Percentiles rank a stretch among this genome's conserved stretches.
These are phyloP conservation scores for Austroboletus rostrupii DNA, from an alignment of 1,284 basidiomycete genomes.

Conservation along the genomic window DNA sequence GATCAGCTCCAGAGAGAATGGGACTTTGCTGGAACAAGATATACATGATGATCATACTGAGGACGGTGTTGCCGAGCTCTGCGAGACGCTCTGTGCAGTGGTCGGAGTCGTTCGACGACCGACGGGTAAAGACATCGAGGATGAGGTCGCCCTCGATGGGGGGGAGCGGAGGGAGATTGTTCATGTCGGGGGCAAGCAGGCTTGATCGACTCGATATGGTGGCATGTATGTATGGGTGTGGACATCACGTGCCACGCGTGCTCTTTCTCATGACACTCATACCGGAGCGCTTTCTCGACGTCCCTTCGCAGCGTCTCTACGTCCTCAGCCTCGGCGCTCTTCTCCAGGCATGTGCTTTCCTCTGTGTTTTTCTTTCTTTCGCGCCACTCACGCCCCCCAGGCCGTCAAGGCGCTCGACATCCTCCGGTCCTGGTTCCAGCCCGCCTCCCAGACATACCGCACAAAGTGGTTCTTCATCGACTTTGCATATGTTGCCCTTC, in stretches of 20 bases:
- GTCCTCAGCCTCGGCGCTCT: constrained; percentile 51
- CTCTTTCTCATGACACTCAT: constrained; percentile 37
- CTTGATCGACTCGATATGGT: constrained; percentile 5
- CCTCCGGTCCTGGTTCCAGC: constrained; percentile 39
- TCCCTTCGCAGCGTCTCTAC: constrained; percentile 57
- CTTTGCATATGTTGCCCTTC: constrained; percentile 53
- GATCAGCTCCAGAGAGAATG: constrained; percentile 34
- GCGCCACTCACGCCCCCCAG: constrained; percentile 16
- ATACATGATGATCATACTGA: constrained; percentile 42
- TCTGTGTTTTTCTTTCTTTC: not conserved
- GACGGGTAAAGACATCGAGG: constrained; percentile 50
- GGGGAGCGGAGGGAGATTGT: constrained; percentile 32
- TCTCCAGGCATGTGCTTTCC: constrained; percentile 39
- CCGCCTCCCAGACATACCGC: constrained; percentile 41
- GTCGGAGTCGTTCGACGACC: constrained; percentile 29
- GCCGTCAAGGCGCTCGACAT: constrained; percentile 61
- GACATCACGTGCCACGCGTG: constrained; percentile 20
- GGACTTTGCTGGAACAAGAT: constrained; percentile 43
- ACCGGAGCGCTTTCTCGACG: constrained; percentile 50
- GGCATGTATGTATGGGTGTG: not conserved
- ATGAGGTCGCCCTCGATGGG: constrained; percentile 48
- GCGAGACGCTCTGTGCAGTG: constrained; percentile 48
- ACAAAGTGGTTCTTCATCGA: constrained; percentile 74
- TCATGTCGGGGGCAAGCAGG: constrained; percentile 14
- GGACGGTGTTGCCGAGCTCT: constrained; percentile 42